Evolutionary conservation across 2,329 filamentous ascomycete genomes (phyloP).

Genomic region (Penicillium palitans): DNA sequence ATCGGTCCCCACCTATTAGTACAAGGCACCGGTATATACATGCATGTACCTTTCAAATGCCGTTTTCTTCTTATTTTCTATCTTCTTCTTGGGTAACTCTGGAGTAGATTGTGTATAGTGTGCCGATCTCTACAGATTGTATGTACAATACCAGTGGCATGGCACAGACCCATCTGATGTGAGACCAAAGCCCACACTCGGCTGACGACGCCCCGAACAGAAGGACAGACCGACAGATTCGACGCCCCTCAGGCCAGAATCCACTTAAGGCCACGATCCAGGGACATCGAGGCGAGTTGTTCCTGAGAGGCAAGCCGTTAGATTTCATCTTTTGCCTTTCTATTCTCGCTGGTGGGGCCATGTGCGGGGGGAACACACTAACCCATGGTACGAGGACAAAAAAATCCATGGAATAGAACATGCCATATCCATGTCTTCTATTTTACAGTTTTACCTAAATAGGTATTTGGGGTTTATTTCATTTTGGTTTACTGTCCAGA

Average conservation of each 20-base stretch:
- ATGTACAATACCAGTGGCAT: neutral
- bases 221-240: neutral
- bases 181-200: slow-evolving; percentile 13
- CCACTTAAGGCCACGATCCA: neutral
- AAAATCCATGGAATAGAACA: neutral
- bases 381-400: neutral
- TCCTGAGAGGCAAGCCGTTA: neutral
- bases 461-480: neutral
- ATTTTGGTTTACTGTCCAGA: neutral
- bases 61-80: neutral
- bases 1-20: slow-evolving; percentile 1
- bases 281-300: neutral
- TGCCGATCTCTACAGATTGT: neutral
- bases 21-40: neutral
- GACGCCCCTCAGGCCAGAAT: neutral
- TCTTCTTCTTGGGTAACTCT: neutral
- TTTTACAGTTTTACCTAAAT: neutral
- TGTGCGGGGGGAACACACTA: neutral
- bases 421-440: neutral
- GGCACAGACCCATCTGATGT: slow-evolving; percentile 14
- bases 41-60: neutral
- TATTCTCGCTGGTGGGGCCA: neutral
- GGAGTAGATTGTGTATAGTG: neutral
- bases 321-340: neutral
- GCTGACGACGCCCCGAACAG: slow-evolving; percentile 17